These are phyloP conservation scores for Pichia phayaonensis DNA, from an alignment of 805 yeast species.

Conservation along the genomic window DNA sequence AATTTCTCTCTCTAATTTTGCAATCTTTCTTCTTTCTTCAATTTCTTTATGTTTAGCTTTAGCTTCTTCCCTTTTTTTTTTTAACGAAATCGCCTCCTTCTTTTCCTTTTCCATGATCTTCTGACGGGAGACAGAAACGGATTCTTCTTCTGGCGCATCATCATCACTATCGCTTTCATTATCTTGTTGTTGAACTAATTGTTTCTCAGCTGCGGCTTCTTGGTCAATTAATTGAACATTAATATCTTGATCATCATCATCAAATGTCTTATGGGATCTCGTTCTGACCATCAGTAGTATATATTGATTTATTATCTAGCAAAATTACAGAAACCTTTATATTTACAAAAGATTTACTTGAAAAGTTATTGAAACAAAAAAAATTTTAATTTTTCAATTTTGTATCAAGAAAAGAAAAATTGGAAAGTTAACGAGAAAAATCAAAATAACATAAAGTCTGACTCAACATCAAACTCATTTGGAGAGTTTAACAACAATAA, in stretches of 20 bases:
- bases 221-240: neutral
- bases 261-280: constrained; percentile 11
- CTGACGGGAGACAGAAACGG: constrained; percentile 14
- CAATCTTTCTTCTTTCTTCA: constrained; percentile 29
- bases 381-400: neutral
- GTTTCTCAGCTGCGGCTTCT: neutral
- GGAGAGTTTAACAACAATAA: too few species aligned
- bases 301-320: neutral
- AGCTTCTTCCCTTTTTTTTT: constrained; percentile 8
- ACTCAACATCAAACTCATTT: too few species aligned
- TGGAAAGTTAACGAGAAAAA: too few species aligned
- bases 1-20: constrained; percentile 24
- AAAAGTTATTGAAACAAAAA: too few species aligned
- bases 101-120: constrained; percentile 17
- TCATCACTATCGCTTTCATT: constrained; percentile 25
- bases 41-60: constrained; percentile 22
- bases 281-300: constrained; percentile 2
- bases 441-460: too few species aligned
- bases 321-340: neutral
- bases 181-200: neutral
- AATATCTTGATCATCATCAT: constrained; percentile 10
- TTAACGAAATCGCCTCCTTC: constrained; percentile 13
- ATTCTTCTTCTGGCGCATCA: constrained; percentile 48
- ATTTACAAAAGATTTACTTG: neutral
- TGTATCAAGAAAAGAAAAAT: neutral